These are phyloP conservation scores for Ceratocystis variospora DNA, from an alignment of 2,329 filamentous ascomycete species.

Conservation along the genomic window DNA sequence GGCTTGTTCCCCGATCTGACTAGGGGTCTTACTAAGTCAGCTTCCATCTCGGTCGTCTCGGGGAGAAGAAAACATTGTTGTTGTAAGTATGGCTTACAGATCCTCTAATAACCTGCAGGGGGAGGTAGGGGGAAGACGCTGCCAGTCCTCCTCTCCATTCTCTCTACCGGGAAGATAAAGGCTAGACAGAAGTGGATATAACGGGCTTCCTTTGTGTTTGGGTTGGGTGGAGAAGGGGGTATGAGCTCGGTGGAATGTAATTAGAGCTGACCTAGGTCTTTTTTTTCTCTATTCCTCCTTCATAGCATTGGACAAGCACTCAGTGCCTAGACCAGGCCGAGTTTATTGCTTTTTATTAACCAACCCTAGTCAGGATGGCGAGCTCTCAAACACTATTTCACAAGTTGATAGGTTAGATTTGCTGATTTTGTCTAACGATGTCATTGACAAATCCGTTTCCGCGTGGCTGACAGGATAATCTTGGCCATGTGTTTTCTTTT, in stretches of 20 bases:
- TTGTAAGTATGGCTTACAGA: background rate
- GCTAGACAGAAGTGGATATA: background rate
- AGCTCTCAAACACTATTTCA: background rate
- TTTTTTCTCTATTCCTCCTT: background rate
- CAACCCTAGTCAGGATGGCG: background rate
- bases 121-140: no score
- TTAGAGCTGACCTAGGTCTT: background rate
- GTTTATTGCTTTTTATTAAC: background rate
- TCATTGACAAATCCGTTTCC: background rate
- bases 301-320: background rate
- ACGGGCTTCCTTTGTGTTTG: slow-evolving; percentile 6
- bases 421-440: background rate
- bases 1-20: background rate
- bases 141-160: background rate
- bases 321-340: background rate
- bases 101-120: background rate
- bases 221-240: background rate
- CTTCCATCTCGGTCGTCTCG: background rate
- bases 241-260: background rate
- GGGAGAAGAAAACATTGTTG: background rate
- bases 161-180: background rate
- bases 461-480: slow-evolving; percentile 1
- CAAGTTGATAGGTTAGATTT: background rate
- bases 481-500: background rate
- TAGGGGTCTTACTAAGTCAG: background rate